Evolutionary conservation across 1,284 basidiomycete species (phyloP).

Genomic region (Fomitopsis schrenkii): DNA sequence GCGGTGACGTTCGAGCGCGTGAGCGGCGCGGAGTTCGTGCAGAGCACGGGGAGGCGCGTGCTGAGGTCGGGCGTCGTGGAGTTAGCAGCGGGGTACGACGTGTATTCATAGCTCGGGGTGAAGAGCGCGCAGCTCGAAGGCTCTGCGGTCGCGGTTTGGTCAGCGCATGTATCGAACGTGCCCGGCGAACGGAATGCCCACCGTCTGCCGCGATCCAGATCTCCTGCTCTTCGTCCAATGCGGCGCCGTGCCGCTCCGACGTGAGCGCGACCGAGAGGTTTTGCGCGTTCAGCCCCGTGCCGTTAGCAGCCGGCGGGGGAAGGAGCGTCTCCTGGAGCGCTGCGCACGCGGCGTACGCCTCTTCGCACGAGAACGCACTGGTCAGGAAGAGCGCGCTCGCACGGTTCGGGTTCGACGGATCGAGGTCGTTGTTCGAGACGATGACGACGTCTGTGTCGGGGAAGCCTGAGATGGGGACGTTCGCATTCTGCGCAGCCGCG

Average conservation of each 20-base stretch:
- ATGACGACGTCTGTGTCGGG: slow-evolving; percentile 11
- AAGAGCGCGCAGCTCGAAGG: slow-evolving; percentile 1
- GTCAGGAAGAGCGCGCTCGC: slow-evolving; percentile 8
- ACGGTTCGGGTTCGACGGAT: slow-evolving; percentile 9
- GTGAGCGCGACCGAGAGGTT: slow-evolving; percentile 7
- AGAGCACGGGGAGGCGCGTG: slow-evolving; percentile 7
- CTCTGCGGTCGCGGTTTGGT: background rate
- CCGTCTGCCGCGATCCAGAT: slow-evolving; percentile 1
- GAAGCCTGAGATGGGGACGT: background rate
- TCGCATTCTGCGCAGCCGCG: background rate
- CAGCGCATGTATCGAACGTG: too few relatives aligned
- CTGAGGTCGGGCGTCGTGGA: background rate
- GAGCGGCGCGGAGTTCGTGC: slow-evolving; percentile 13
- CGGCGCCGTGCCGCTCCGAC: slow-evolving; percentile 9
- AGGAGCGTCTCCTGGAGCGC: slow-evolving; percentile 7
- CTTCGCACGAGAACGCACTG: slow-evolving; percentile 5
- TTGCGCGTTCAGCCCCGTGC: slow-evolving; percentile 5
- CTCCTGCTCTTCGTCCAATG: background rate
- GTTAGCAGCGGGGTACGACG: background rate
- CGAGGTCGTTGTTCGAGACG: slow-evolving; percentile 11
- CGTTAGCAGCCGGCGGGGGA: background rate
- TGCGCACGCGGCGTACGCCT: slow-evolving; percentile 8
- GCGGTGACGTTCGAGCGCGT: slow-evolving; percentile 12
- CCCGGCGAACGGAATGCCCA: background rate
- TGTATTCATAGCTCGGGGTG: slow-evolving; percentile 5